Conservation (phyloP, 176 grass and related monocot genomes). For the Triticum timopheevii region DNA sequence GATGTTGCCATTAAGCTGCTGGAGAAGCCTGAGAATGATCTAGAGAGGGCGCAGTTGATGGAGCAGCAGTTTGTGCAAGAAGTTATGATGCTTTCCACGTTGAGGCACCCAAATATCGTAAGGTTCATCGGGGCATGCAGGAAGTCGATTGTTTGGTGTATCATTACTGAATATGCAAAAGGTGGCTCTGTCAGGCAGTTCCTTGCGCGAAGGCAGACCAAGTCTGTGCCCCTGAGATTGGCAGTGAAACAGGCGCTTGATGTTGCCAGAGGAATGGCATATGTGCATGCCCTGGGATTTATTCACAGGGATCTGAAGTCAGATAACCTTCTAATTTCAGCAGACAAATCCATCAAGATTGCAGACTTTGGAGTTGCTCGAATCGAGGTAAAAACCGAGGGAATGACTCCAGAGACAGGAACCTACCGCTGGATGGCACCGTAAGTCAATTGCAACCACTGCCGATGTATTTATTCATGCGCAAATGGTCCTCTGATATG, state of each 20-base stretch:
- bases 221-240: constrained; percentile 58
- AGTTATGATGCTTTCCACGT: constrained; percentile 63
- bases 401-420: constrained; percentile 81
- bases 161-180: constrained; percentile 82
- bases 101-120: constrained; percentile 69
- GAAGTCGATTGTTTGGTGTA: constrained; percentile 73
- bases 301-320: constrained; percentile 86
- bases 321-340: constrained; percentile 69
- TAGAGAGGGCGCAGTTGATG: constrained; percentile 63
- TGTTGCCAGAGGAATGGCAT: constrained; percentile 66
- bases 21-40: constrained; percentile 64
- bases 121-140: constrained; percentile 74
- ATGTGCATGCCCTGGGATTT: constrained; percentile 58
- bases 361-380: constrained; percentile 85
- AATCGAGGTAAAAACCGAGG: constrained; percentile 73
- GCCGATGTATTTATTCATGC: not conserved
- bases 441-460: constrained; percentile 46
- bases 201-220: constrained; percentile 59
- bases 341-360: constrained; percentile 84
- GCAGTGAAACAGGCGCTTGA: constrained; percentile 68
- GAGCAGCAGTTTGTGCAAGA: constrained; percentile 83
- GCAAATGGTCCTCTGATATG: not conserved
- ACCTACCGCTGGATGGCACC: constrained; percentile 90
- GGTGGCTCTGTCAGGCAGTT: constrained; percentile 71
- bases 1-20: constrained; percentile 81